These are phyloP conservation scores for Uromyces viciae-fabae DNA, from an alignment of 1,284 basidiomycete species.

Conservation along the genomic window DNA sequence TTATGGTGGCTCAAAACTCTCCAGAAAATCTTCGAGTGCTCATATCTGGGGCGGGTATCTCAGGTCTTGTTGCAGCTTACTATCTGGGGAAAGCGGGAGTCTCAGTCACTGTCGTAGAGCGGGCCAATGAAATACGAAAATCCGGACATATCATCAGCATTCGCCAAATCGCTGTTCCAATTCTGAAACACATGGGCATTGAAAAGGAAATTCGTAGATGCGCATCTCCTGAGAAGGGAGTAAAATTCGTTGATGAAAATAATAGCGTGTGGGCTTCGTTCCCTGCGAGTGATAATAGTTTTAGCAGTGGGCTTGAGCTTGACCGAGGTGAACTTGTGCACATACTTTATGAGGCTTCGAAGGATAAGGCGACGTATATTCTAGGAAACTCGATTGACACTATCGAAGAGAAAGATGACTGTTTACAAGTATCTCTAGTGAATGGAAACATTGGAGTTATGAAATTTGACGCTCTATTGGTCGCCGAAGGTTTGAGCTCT, in stretches of 20 bases:
- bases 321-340: slow-evolving; percentile 48
- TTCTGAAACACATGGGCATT: slow-evolving; percentile 48
- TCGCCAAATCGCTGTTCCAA: slow-evolving; percentile 46
- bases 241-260: slow-evolving; percentile 46
- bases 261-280: slow-evolving; percentile 39
- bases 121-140: slow-evolving; percentile 41
- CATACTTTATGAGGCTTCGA: slow-evolving; percentile 46
- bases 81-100: slow-evolving; percentile 46
- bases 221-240: neutral
- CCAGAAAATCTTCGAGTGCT: slow-evolving; percentile 39
- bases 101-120: slow-evolving; percentile 49
- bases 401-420: slow-evolving; percentile 45
- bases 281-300: neutral
- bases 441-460: slow-evolving; percentile 39
- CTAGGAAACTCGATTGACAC: slow-evolving; percentile 46
- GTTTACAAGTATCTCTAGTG: slow-evolving; percentile 43
- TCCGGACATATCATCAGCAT: slow-evolving; percentile 50
- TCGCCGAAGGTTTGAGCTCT: slow-evolving; percentile 50
- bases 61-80: slow-evolving; percentile 48
- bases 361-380: slow-evolving; percentile 45
- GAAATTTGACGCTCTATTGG: slow-evolving; percentile 48
- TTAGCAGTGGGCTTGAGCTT: slow-evolving; percentile 48
- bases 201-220: neutral
- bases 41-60: slow-evolving; percentile 50
- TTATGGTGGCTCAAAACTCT: neutral